Percentiles rank a stretch among this genome's conserved stretches.
Conservation (phyloP, 805 yeast genomes). For the Cyberlindnera suaveolens region DNA sequence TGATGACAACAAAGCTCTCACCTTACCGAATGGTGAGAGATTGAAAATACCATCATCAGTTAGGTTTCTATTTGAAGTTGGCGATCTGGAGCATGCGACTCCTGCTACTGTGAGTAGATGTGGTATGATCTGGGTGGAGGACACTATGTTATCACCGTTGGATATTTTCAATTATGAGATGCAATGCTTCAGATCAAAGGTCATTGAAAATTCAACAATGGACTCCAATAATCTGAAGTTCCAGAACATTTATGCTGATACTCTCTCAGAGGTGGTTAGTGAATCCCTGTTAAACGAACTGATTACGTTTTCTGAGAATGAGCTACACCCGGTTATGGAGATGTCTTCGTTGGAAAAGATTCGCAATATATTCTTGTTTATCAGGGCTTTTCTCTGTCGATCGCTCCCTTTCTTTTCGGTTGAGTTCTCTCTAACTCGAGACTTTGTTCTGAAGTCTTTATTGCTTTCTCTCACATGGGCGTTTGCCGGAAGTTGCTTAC, state of each 20-base stretch:
- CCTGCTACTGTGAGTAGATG: constrained; percentile 92
- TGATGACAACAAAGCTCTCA: constrained; percentile 78
- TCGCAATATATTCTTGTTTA: background rate
- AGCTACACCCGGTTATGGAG: constrained; percentile 9
- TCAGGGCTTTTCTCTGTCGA: background rate
- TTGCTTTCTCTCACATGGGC: constrained; percentile 50
- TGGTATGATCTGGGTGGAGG: constrained; percentile 77
- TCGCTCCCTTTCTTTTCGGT: too few relatives aligned
- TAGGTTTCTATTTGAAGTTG: constrained; percentile 71
- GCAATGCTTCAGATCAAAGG: background rate
- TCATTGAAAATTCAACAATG: background rate
- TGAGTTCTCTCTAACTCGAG: background rate
- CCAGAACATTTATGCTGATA: background rate
- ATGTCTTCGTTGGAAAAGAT: background rate
- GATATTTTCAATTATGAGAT: constrained; percentile 23
- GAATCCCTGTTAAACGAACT: background rate
- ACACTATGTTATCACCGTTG: constrained; percentile 16
- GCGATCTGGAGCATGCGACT: constrained; percentile 59
- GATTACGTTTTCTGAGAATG: background rate
- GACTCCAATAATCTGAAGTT: background rate
- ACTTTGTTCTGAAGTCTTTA: constrained; percentile 13
- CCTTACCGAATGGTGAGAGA: constrained; percentile 88
- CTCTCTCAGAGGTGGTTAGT: constrained; percentile 3
- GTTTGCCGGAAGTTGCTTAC: constrained; percentile 50
- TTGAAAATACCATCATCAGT: constrained; percentile 59